Conservation (phyloP, 2,329 filamentous ascomycete genomes). For the Alternaria viburni region DNA sequence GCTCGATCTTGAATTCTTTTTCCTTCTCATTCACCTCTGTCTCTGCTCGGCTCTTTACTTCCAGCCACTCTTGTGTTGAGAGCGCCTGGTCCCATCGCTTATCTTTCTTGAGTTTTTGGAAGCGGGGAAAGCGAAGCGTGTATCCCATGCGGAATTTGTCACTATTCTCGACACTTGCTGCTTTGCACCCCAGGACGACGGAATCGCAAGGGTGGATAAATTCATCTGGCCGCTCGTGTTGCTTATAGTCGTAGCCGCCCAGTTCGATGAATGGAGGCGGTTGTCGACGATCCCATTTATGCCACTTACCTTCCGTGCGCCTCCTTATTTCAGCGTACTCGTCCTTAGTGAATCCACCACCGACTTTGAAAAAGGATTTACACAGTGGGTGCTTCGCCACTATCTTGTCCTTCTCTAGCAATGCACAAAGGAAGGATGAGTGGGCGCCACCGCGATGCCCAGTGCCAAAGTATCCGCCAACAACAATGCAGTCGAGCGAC, state of each 20-base stretch:
- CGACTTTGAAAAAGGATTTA: slow-evolving; percentile 96
- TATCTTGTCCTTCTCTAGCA: slow-evolving; percentile 73
- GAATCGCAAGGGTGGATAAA: slow-evolving; percentile 94
- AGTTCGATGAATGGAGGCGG: slow-evolving; percentile 84
- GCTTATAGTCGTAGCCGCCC: slow-evolving; percentile 48
- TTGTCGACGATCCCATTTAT: slow-evolving; percentile 77
- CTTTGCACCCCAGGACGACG: slow-evolving; percentile 86
- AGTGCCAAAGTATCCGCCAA: slow-evolving; percentile 92
- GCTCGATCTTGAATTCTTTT: slow-evolving; percentile 72
- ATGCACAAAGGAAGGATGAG: slow-evolving; percentile 88
- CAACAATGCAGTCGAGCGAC: slow-evolving; percentile 84
- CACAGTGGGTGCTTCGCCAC: slow-evolving; percentile 72
- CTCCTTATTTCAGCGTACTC: slow-evolving; percentile 87
- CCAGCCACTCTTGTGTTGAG: slow-evolving; percentile 76
- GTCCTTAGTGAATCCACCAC: slow-evolving; percentile 84
- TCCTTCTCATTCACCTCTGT: slow-evolving; percentile 66
- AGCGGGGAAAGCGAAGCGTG: slow-evolving; percentile 90
- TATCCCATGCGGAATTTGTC: slow-evolving; percentile 78
- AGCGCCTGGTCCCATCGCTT: slow-evolving; percentile 83
- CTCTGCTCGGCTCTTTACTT: slow-evolving; percentile 72
- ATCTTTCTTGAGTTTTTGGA: slow-evolving; percentile 81
- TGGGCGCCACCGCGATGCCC: slow-evolving; percentile 82
- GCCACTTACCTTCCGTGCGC: slow-evolving; percentile 90
- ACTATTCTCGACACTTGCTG: slow-evolving; percentile 75
- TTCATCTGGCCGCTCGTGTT: slow-evolving; percentile 78